phyloP scores from a whole-genome alignment of 306 rosid genomes.

The Ormosia semicastrata region DNA sequence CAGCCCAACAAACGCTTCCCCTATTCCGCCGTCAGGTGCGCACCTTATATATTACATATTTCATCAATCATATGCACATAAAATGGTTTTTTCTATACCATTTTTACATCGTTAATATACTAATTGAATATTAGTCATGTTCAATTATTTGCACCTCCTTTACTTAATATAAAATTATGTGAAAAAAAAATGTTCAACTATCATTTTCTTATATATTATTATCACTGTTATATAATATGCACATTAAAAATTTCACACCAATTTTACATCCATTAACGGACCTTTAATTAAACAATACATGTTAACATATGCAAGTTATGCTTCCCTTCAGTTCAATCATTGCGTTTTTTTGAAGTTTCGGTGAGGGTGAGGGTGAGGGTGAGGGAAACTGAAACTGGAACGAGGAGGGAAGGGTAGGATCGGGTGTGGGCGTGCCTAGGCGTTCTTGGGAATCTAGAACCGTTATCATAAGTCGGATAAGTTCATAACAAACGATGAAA shows the following conservation, averaged over 20 bases:
- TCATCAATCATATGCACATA: no score
- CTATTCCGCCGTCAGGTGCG: conserved; percentile 79
- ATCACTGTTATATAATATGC: no score
- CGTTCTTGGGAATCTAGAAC: background rate
- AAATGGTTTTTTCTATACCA: no score
- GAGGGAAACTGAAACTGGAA: background rate
- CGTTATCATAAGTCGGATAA: background rate
- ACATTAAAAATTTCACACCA: no score
- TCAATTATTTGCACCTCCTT: no score
- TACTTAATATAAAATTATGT: background rate
- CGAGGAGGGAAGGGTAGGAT: background rate
- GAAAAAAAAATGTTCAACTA: background rate
- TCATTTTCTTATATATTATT: background rate
- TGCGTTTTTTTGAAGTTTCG: background rate
- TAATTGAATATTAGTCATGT: no score
- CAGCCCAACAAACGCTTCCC: conserved; percentile 65
- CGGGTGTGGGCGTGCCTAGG: conserved; percentile 22
- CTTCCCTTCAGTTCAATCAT: background rate
- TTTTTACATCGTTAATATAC: no score
- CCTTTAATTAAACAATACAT: no score
- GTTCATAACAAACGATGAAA: conserved; percentile 22
- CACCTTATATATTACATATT: background rate
- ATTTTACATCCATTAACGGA: no score
- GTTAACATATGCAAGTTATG: no score
- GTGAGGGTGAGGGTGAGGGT: background rate